Percentiles rank a stretch among this genome's conserved stretches.
These are phyloP conservation scores for Dioscorea alata DNA, from an alignment of 106 monocot species.

Conservation along the genomic window DNA sequence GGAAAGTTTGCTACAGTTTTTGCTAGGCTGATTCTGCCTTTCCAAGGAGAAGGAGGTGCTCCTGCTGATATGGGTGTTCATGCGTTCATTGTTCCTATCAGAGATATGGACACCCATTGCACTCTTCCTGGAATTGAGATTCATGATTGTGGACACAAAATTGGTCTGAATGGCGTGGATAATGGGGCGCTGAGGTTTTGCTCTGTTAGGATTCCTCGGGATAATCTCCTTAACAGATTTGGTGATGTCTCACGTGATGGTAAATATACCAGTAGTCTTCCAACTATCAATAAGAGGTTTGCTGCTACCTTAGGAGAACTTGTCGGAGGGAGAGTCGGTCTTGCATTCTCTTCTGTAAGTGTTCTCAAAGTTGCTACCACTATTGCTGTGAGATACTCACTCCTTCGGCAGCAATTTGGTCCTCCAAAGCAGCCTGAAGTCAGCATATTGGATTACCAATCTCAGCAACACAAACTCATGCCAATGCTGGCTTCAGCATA, in stretches of 20 bases:
- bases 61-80: constrained; percentile 88
- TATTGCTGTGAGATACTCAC: constrained; percentile 80
- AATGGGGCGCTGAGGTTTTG: constrained; percentile 83
- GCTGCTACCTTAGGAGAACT: constrained; percentile 90
- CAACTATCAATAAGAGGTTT: constrained; percentile 72
- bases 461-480: constrained; percentile 96
- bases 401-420: constrained; percentile 95
- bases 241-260: constrained; percentile 88
- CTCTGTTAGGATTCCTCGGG: constrained; percentile 77
- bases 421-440: constrained; percentile 80
- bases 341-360: constrained; percentile 68
- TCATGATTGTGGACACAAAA: constrained; percentile 92
- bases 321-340: constrained; percentile 84
- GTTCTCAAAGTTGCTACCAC: constrained; percentile 74
- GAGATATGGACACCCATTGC: constrained; percentile 67
- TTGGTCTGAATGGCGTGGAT: constrained; percentile 95
- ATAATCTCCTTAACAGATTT: constrained; percentile 87
- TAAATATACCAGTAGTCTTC: constrained; percentile 65
- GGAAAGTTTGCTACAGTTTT: constrained; percentile 96
- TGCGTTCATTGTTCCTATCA: constrained; percentile 92
- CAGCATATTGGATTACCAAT: constrained; percentile 86
- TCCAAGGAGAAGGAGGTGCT: constrained; percentile 36
- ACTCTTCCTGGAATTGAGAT: constrained; percentile 82
- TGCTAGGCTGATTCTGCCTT: constrained; percentile 69
- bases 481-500: constrained; percentile 93